Base-by-base conservation (phyloP, 1,139 yeast species). In the Blastobotrys malaysiensis region DNA sequence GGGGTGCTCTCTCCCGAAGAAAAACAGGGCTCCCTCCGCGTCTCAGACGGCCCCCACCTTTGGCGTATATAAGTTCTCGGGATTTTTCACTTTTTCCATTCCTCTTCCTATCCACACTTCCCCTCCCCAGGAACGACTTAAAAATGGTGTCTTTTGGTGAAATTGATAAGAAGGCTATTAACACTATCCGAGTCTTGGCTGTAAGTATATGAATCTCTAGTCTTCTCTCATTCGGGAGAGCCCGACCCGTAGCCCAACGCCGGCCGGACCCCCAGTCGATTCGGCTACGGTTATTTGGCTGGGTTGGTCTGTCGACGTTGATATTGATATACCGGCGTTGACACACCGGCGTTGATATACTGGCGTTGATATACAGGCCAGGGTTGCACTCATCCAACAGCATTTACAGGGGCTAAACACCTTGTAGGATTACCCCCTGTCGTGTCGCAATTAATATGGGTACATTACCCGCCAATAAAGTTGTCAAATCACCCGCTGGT, bases 181-280 rank as follows among this genome's bases (percentile, higher is more conserved):
- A 82, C 78, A 89, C 99, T 64, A 88, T 93, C 77, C 90, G 98
- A 78, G 77, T 86, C 62, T 80, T 95, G 68, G 83, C 98, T 48
- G 83, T 73, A 69, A 60, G 74, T 71, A 50, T 43, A 11, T 26
- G n/a, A n/a, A n/a, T n/a, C n/a, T n/a, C n/a, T n/a, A n/a, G n/a
- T n/a, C n/a, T n/a, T n/a, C n/a, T n/a, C n/a, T n/a, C n/a, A 31
- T 31, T 31, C 39, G 39, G 39, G 39, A 31, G 39, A n/a, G 39
- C 39, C 39, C 39, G 39, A 31, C 39, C 39, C 39, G 39, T 31
- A 26, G 13, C 39, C 39, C 39, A 31, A 31, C 39, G n/a, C n/a
- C n/a, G n/a, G n/a, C n/a, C n/a, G n/a, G n/a, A n/a, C n/a, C n/a
- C n/a, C n/a, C n/a, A n/a, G n/a, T n/a, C n/a, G n/a, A n/a, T n/a